These are phyloP conservation scores for Cajanus cajan DNA, from an alignment of 306 rosid species.

Conservation along the genomic window DNA sequence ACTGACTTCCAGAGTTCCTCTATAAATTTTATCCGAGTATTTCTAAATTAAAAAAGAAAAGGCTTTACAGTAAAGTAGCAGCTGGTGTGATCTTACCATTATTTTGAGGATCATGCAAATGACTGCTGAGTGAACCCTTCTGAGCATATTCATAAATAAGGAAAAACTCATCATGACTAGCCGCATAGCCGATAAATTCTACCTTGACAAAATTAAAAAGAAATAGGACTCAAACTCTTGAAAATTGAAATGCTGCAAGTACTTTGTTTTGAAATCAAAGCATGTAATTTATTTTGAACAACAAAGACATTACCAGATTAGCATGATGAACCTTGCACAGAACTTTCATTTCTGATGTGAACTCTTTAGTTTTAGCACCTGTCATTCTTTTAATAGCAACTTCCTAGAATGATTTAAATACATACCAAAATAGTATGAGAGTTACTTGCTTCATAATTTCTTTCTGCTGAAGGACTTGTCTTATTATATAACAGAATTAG, in stretches of 20 bases:
- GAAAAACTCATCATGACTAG: slow-evolving; percentile 83
- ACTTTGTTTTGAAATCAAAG: slow-evolving; percentile 36
- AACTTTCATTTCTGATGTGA: slow-evolving; percentile 87
- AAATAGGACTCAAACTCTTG: slow-evolving; percentile 41
- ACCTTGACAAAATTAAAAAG: slow-evolving; percentile 73
- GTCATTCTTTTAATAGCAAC: slow-evolving; percentile 98
- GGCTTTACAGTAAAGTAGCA: background rate
- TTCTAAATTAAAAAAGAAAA: background rate
- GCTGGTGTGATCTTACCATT: slow-evolving; percentile 63
- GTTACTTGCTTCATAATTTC: background rate
- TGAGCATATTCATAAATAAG: slow-evolving; percentile 89
- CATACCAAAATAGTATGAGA: slow-evolving; percentile 10
- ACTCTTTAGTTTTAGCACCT: slow-evolving; percentile 86
- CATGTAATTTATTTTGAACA: background rate
- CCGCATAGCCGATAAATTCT: slow-evolving; percentile 96
- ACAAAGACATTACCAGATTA: slow-evolving; percentile 69
- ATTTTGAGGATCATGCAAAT: slow-evolving; percentile 86
- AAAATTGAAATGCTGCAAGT: slow-evolving; percentile 30
- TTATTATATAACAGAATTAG: background rate
- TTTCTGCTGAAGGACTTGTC: background rate
- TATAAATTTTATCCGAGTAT: background rate
- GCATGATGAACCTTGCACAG: slow-evolving; percentile 95
- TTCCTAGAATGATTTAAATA: slow-evolving; percentile 58
- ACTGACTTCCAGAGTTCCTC: background rate
- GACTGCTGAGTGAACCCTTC: slow-evolving; percentile 91